Evolutionary conservation across 2,329 filamentous ascomycete genomes (phyloP).

Genomic region (Phyllosticta citriasiana): DNA sequence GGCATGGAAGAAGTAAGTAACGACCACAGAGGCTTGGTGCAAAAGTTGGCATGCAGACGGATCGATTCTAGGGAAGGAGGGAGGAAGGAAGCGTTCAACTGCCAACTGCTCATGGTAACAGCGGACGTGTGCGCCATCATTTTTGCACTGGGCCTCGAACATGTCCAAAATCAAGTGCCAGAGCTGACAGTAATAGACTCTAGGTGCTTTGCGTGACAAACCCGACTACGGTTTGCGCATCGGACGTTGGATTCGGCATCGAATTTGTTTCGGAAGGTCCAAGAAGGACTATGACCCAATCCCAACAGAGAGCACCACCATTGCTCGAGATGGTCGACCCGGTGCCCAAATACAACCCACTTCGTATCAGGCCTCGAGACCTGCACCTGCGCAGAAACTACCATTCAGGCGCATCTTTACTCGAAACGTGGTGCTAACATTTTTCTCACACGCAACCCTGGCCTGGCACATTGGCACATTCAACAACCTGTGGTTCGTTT

Average conservation of each 20-base stretch:
- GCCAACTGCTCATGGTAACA: too few relatives aligned
- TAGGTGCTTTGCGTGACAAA: constrained; percentile 30
- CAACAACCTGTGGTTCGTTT: constrained; percentile 41
- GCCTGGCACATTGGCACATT: constrained; percentile 41
- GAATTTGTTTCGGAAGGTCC: constrained; percentile 20
- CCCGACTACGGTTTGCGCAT: constrained; percentile 32
- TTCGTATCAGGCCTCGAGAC: constrained; percentile 13
- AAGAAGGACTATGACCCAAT: constrained; percentile 24
- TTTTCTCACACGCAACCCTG: constrained; percentile 35
- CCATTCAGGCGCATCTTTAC: constrained; percentile 40
- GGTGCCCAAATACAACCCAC: constrained; percentile 14
- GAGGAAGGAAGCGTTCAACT: too few relatives aligned
- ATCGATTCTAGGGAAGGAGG: too few relatives aligned
- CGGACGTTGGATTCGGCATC: constrained; percentile 27
- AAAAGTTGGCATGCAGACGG: too few relatives aligned
- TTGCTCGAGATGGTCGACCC: constrained; percentile 10
- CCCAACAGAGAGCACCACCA: constrained; percentile 14
- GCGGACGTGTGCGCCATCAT: neutral
- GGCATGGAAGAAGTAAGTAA: constrained; percentile 54
- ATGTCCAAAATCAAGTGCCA: neutral
- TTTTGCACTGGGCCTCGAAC: neutral
- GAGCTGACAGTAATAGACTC: constrained; percentile 19
- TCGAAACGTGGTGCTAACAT: constrained; percentile 33
- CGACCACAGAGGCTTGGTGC: neutral
- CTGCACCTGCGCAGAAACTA: constrained; percentile 23